Percentiles rank a stretch among this genome's conserved stretches.
phyloP scores from a whole-genome alignment of 2,329 filamentous ascomycete genomes.

The Penicillium concentricum region DNA sequence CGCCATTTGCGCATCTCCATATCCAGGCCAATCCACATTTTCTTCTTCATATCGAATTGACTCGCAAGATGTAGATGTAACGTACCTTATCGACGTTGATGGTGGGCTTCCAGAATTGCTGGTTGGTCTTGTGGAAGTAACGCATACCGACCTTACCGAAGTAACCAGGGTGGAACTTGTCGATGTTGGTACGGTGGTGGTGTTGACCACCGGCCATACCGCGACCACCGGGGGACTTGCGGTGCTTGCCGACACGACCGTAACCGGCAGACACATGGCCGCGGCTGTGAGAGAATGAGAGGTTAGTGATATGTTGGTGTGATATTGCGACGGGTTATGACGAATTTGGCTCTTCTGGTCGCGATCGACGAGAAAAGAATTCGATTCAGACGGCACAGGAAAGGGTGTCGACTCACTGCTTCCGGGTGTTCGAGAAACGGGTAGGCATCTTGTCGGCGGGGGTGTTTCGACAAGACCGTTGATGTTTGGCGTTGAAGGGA shows the following conservation, averaged over 20 bases:
- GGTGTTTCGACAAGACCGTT: conserved; percentile 43
- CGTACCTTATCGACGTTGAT: conserved; percentile 98
- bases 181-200: conserved; percentile 92
- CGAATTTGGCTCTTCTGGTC: conserved; percentile 19
- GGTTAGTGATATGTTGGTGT: conserved; percentile 19
- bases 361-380: conserved; percentile 10
- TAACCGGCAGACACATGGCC: conserved; percentile 98
- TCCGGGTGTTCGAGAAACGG: conserved; percentile 52
- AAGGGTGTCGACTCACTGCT: conserved; percentile 43
- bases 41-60: conserved; percentile 6
- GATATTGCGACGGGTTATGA: conserved; percentile 16
- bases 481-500: conserved; percentile 38
- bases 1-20: not conserved
- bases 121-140: conserved; percentile 93
- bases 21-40: conserved; percentile 5
- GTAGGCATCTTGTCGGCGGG: conserved; percentile 52
- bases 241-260: conserved; percentile 98
- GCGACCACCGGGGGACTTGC: conserved; percentile 80
- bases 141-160: conserved; percentile 96
- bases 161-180: conserved; percentile 98
- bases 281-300: conserved; percentile 59
- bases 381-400: conserved; percentile 20
- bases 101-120: conserved; percentile 97
- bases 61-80: conserved; percentile 20
- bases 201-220: conserved; percentile 98